These are phyloP conservation scores for Phytopythium sindhum DNA, from an alignment of 352 stramenopile genomes.

Conservation along the genomic window DNA sequence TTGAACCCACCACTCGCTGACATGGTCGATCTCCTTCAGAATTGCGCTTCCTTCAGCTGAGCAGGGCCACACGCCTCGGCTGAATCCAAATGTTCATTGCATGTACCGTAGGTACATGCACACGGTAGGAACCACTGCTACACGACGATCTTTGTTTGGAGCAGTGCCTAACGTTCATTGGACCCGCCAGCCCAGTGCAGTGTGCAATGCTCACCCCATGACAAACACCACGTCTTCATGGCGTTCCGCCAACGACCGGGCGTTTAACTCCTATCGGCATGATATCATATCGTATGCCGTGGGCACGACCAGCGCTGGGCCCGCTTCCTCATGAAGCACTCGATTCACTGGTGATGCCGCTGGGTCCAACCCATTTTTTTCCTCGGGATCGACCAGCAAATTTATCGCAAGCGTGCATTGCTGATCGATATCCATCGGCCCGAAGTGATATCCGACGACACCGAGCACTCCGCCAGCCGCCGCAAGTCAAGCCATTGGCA, in stretches of 20 bases:
- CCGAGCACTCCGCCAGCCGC: not conserved
- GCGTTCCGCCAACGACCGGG: too few relatives aligned
- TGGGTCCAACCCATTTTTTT: not conserved
- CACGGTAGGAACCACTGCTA: too few relatives aligned
- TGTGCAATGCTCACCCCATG: too few relatives aligned
- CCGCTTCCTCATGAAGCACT: too few relatives aligned
- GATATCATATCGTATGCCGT: too few relatives aligned
- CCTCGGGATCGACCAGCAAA: conserved; percentile 2
- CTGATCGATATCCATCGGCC: conserved; percentile 1
- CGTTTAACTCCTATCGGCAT: too few relatives aligned
- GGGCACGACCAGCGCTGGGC: too few relatives aligned
- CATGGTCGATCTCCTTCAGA: not conserved
- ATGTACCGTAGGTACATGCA: too few relatives aligned
- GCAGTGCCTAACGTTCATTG: too few relatives aligned
- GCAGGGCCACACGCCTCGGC: not conserved
- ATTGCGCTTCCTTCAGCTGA: not conserved
- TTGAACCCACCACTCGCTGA: not conserved
- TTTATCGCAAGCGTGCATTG: not conserved
- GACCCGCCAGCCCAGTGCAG: too few relatives aligned
- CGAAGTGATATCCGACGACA: not conserved
- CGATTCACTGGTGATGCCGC: not conserved
- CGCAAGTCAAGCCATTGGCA: not conserved
- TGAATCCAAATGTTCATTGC: not conserved
- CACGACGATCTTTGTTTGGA: too few relatives aligned
- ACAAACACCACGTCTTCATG: too few relatives aligned